A percentile compares a stretch with the other conserved stretches of the same genome.
Conservation (phyloP, 345 rosid genomes). For the thale cress (Arabidopsis thaliana) region DNA sequence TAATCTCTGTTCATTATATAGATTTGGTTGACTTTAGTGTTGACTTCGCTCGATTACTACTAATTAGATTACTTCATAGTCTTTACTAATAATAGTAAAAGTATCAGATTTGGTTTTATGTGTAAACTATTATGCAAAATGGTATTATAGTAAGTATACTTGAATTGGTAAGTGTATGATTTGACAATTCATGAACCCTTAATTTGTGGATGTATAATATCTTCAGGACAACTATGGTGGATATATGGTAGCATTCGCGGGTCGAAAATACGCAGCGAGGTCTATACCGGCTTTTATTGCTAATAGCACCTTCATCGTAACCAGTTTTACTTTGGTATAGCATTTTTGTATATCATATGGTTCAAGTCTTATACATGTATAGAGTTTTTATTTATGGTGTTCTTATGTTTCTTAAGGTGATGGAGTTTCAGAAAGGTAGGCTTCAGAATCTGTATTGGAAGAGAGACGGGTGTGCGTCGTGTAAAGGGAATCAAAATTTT, state of each 20-base stretch:
- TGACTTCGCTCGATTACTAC: too few relatives aligned
- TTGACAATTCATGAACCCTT: not conserved
- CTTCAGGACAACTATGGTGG: constrained; percentile 46
- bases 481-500: constrained; percentile 55
- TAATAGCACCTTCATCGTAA: constrained; percentile 67
- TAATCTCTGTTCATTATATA: not conserved
- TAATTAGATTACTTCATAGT: too few relatives aligned
- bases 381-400: not conserved
- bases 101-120: too few relatives aligned
- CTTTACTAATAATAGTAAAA: too few relatives aligned
- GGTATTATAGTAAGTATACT: too few relatives aligned
- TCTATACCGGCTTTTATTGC: constrained; percentile 83
- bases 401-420: constrained; percentile 57
- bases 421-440: constrained; percentile 85
- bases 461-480: constrained; percentile 83
- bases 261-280: constrained; percentile 89
- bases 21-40: not conserved
- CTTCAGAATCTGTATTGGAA: constrained; percentile 85
- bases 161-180: not conserved
- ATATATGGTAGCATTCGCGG: constrained; percentile 93
- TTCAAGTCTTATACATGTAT: too few relatives aligned
- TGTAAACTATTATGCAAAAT: too few relatives aligned
- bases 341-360: not conserved
- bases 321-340: constrained; percentile 86
- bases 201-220: constrained; percentile 3